Conservation (phyloP, 805 yeast species). For the Candida corydali region DNA sequence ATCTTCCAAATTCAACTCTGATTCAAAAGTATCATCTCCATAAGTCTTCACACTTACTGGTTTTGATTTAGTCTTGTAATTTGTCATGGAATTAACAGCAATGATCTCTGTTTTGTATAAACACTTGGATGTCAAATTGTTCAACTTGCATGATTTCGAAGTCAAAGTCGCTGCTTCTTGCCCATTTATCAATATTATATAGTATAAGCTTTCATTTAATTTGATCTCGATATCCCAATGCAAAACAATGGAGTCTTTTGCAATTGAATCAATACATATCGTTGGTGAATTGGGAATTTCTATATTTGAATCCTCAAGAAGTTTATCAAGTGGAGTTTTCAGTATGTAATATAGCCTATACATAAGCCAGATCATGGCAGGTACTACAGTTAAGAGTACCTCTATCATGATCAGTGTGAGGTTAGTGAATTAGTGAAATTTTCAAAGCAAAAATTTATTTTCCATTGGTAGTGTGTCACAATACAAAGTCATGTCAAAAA, state of each 20-base stretch:
- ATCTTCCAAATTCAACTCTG: conserved; percentile 3
- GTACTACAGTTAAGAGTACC: conserved; percentile 29
- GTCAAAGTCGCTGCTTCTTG: conserved; percentile 33
- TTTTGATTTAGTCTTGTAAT: conserved; percentile 29
- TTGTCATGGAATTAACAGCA: conserved; percentile 32
- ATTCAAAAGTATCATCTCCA: conserved; percentile 6
- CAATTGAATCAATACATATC: conserved; percentile 52
- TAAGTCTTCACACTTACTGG: conserved; percentile 31
- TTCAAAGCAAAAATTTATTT: neutral
- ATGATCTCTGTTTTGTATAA: conserved; percentile 33
- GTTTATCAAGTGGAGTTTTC: conserved; percentile 43
- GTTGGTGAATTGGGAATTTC: conserved; percentile 54
- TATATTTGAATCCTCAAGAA: conserved; percentile 44
- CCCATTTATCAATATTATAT: conserved; percentile 30
- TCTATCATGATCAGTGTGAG: conserved; percentile 22
- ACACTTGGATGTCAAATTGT: conserved; percentile 21
- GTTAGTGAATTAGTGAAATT: neutral
- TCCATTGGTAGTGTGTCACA: neutral
- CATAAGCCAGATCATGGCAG: conserved; percentile 36
- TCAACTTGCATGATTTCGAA: conserved; percentile 30
- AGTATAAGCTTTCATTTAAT: conserved; percentile 28
- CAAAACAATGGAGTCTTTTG: conserved; percentile 40
- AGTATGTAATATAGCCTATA: conserved; percentile 35
- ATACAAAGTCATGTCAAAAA: neutral
- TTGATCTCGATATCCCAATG: conserved; percentile 50